Base-by-base conservation (phyloP, 2,329 filamentous ascomycete genomes). In the Madurella fahalii region DNA sequence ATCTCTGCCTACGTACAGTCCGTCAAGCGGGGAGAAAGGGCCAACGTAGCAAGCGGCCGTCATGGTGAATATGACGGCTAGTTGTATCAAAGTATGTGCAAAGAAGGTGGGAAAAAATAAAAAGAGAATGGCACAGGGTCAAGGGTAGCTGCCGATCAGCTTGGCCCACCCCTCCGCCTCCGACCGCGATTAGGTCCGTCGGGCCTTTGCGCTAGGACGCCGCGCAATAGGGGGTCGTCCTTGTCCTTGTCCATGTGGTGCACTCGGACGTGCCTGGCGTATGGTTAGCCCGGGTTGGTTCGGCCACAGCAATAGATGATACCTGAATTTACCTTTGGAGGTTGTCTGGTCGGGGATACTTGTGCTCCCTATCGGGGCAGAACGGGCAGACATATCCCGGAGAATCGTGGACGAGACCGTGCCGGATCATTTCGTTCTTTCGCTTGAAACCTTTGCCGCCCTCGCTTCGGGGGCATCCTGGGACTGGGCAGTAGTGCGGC, bases 301-400 rank as follows among this genome's bases (percentile, higher is more conserved):
- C 18, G 39, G 25, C 25, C 4, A 17, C 16, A 43, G 32, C 17
- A 12, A 5, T 20, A 47, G 11, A 18, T 48, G 1, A 42, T 51
- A 47, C 32, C n/a, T 25, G 17, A 20, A 47, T 32, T 61, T 77
- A 95, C 90, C 93, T 85, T 75, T 96, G 93, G 53, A 99, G 75
- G 76, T 97, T 97, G 70, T 99, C 94, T 34, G 94, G 94, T 63
- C 94, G 80, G 5, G 94, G 94, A 69, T 97, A 97, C 68, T 88
- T 92, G 70, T 96, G 93, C 68, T 96, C 91, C 61, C 91, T 81
- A 65, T 96, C 91, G 1, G 90, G 89, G 69, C 94, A 99, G 68
- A 96, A 97, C 0, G 94, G 94, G 69, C 94, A 99, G 31, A 96
- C 85, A 66, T 97, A 99, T 57, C 93, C 93, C 1, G 94, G 94